Base-by-base conservation (phyloP, 148 eudicot species). In the Rhododendron mucronatum region DNA sequence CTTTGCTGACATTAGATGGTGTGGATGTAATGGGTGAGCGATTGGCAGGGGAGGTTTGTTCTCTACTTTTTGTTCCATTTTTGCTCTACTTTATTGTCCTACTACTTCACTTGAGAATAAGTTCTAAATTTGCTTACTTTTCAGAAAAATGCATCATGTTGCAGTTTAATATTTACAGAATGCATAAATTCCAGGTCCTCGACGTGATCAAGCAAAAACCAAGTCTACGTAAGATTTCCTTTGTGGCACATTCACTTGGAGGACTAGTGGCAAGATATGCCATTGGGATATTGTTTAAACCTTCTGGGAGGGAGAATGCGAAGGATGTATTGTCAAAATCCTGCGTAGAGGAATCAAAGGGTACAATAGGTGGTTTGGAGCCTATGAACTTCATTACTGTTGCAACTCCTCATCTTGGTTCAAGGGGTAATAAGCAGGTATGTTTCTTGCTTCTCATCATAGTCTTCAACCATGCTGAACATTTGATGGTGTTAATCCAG, bases 351-450 rank as follows among this genome's bases (percentile, higher is more conserved):
- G 91, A 87, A 85, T 85, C 86, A 51, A 91, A 90, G 86, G 98
- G 91, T 84, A 94, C 95, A 28, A 97, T 95, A 51, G 94, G 92
- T 84, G 98, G 95, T 91, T 91, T 97, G 88, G 92, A 93, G 88
- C 94, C 99, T 78, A 81, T 97, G 84, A 97, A 97, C 88, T 94
- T 97, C 78, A 90, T 97, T 76, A 94, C 96, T 26, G 96, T 94
- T 90, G 99, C 99, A 65, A 91, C 98, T 80, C 99, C 99, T 85
- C 99, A 97, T 94, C 99, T 97, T 89, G 98, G 99, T 87, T 97
- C 99, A 73, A 92, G 98, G 89, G 99, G 99, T 82, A 91, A 95
- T 87, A 93, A 94, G 82, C 99, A 97, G 96, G 98, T 92, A 91
- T 37, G 5, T 63, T 14, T 73, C n/a, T 89, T 44, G 18, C 33